phyloP scores from a whole-genome alignment of 176 grass and related monocot genomes.

The Oryza meyeriana region DNA sequence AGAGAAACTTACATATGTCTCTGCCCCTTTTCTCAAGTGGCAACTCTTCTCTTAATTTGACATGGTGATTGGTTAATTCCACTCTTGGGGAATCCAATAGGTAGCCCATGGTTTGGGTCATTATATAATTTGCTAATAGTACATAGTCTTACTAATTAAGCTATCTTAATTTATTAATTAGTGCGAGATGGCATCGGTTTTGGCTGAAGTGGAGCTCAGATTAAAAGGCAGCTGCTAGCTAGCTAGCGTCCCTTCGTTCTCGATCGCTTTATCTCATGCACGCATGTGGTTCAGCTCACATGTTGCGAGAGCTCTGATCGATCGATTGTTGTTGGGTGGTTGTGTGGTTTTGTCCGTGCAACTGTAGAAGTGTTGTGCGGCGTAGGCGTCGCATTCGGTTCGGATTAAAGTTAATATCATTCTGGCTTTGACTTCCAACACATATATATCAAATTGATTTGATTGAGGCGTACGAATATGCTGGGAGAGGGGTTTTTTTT shows the following conservation, averaged over 20 bases:
- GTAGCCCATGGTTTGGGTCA: conserved; percentile 3
- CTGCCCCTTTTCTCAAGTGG: not conserved
- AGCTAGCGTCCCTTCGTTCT: not conserved
- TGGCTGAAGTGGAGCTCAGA: not conserved
- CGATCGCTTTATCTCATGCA: conserved; percentile 15
- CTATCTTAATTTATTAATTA: not conserved
- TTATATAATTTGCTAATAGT: not conserved
- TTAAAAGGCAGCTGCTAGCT: not conserved
- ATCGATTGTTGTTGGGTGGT: conserved; percentile 29
- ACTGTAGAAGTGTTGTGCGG: not conserved
- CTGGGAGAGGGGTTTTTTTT: not conserved
- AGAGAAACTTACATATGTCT: not conserved
- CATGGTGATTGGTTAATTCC: conserved; percentile 27
- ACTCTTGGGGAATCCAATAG: conserved; percentile 8
- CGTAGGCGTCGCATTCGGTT: conserved; percentile 39
- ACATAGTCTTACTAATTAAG: not conserved
- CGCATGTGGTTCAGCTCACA: conserved; percentile 37
- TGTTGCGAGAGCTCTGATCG: not conserved
- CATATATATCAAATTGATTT: conserved; percentile 9
- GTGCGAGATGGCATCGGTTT: not conserved
- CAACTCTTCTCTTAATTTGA: not conserved
- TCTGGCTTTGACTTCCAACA: not conserved
- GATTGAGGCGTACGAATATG: not conserved
- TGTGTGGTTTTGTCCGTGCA: conserved; percentile 29
- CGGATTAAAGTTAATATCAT: conserved; percentile 38